These are phyloP conservation scores for Cercospora berteroae DNA, from an alignment of 2,329 filamentous ascomycete genomes.

Conservation along the genomic window DNA sequence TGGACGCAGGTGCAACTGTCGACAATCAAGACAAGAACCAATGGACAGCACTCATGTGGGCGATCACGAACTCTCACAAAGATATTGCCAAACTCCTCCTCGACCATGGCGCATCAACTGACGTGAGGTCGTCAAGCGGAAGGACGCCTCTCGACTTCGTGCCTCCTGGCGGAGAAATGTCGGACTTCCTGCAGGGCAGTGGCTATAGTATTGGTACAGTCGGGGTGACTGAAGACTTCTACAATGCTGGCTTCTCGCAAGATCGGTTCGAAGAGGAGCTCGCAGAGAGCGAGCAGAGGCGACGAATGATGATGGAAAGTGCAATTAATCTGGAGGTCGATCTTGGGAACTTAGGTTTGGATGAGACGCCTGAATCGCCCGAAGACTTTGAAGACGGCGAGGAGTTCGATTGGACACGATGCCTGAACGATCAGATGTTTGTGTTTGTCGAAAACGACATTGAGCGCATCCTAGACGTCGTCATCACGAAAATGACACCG, in stretches of 20 bases:
- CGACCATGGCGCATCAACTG: conserved; percentile 90
- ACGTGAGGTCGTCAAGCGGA: conserved; percentile 90
- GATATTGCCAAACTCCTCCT: conserved; percentile 88
- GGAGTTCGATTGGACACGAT: conserved; percentile 94
- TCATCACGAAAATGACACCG: conserved; percentile 97
- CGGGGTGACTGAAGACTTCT: conserved; percentile 85
- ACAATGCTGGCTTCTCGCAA: conserved; percentile 85
- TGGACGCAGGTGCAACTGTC: conserved; percentile 82
- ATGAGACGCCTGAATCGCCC: conserved; percentile 87
- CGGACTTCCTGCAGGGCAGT: conserved; percentile 89
- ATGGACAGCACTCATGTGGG: conserved; percentile 99
- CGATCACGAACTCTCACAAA: conserved; percentile 98
- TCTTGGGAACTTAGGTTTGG: conserved; percentile 88
- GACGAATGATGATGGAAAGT: conserved; percentile 99
- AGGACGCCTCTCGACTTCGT: conserved; percentile 95
- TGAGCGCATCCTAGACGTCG: conserved; percentile 85
- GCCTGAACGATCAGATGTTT: conserved; percentile 98
- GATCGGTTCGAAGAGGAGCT: conserved; percentile 96
- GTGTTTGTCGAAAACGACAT: conserved; percentile 96
- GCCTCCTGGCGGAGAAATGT: conserved; percentile 83
- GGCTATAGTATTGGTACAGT: conserved; percentile 85
- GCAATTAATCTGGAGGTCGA: conserved; percentile 96
- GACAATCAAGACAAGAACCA: conserved; percentile 94
- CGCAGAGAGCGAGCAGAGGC: conserved; percentile 91
- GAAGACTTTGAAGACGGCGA: conserved; percentile 87